These are phyloP conservation scores for Russula brevipes DNA, from an alignment of 768 basidiomycete species.

Conservation along the genomic window DNA sequence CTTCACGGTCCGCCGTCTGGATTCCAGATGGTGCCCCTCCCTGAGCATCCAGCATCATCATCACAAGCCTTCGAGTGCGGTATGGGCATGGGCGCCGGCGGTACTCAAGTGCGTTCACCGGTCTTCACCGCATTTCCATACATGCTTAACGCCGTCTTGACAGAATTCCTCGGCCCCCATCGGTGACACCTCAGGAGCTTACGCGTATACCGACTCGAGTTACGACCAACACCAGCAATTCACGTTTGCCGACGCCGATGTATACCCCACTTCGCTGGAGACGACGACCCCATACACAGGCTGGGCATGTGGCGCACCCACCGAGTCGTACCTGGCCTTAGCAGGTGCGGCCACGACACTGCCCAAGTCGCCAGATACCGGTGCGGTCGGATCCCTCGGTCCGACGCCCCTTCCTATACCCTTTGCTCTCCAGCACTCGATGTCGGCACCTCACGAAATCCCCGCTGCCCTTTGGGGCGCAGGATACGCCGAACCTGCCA, in stretches of 20 bases:
- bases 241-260: slow-evolving; percentile 14
- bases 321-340: neutral
- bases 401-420: slow-evolving; percentile 18
- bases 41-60: neutral
- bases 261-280: slow-evolving; percentile 19
- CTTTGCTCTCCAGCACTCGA: slow-evolving; percentile 6
- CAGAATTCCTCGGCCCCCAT: slow-evolving; percentile 8
- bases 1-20: neutral
- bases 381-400: slow-evolving; percentile 7
- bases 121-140: neutral
- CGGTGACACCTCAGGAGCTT: slow-evolving; percentile 9
- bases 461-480: slow-evolving; percentile 17
- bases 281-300: slow-evolving; percentile 7
- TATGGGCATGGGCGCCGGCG: neutral
- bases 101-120: slow-evolving; percentile 8
- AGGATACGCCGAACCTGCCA: slow-evolving; percentile 2
- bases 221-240: slow-evolving; percentile 6
- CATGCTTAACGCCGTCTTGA: neutral
- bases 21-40: slow-evolving; percentile 12
- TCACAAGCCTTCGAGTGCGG: neutral
- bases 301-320: slow-evolving; percentile 11
- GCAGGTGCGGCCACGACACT: neutral
- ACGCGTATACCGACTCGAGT: slow-evolving; percentile 8
- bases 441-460: slow-evolving; percentile 11
- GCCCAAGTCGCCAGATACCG: slow-evolving; percentile 9